These are phyloP conservation scores for Borealophlyctis nickersoniae DNA, from an alignment of 192 early-diverging fungal genomes.

Conservation along the genomic window DNA sequence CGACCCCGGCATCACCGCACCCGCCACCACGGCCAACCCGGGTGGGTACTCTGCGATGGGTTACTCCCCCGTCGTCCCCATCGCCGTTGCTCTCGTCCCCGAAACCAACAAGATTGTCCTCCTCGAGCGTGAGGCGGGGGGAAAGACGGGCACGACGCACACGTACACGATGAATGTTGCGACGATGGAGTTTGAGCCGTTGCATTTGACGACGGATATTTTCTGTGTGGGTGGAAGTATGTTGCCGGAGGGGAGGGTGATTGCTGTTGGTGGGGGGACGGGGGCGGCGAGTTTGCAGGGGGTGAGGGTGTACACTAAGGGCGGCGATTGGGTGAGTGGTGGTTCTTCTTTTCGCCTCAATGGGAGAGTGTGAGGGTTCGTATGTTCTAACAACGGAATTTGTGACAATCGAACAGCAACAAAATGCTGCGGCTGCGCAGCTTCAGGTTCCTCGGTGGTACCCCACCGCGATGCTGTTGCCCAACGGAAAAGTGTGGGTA, in stretches of 20 bases:
- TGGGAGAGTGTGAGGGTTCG: no score
- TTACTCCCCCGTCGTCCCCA: background rate
- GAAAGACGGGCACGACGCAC: slow-evolving; percentile 1
- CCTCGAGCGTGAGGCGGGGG: slow-evolving; percentile 1
- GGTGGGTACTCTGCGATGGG: background rate
- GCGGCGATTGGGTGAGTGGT: background rate
- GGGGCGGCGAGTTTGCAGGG: background rate
- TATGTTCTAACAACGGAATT: no score
- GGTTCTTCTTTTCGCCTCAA: no score
- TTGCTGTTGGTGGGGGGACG: background rate
- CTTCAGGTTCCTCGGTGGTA: slow-evolving; percentile 24
- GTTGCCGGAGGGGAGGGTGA: background rate
- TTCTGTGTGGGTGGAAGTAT: background rate
- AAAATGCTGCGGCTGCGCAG: background rate
- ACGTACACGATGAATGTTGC: background rate
- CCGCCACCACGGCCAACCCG: background rate
- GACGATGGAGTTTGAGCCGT: background rate
- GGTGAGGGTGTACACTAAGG: background rate
- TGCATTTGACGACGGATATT: background rate
- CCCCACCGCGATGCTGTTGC: slow-evolving; percentile 17
- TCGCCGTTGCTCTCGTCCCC: background rate
- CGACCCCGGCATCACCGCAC: background rate
- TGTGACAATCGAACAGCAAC: background rate
- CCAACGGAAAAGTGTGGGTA: slow-evolving; percentile 50
- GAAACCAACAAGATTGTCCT: background rate